Evolutionary conservation across 495 filamentous ascomycete species (phyloP), one percentile per base, ranked within the genome.

Genomic region (Penicillium daleae): DNA sequence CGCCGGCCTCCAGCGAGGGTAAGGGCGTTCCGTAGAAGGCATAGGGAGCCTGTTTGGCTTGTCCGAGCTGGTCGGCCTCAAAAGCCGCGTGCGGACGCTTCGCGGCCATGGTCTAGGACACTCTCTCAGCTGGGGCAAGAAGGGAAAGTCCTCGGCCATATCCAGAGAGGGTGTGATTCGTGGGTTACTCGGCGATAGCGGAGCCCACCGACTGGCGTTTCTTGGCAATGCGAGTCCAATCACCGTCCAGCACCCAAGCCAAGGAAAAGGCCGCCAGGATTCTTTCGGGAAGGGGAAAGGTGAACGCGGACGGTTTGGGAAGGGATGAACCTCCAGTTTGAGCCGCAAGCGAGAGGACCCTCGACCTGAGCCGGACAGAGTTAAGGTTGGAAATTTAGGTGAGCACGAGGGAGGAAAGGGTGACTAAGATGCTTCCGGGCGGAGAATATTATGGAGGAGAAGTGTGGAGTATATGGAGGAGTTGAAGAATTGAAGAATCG

Each of bases 21-120:
- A 98, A 85, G 10, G 93, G 86, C 9, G 92, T 97, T 60, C 94
- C 96, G 72, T 90, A 97, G 63, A 90, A 71, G 60, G 89, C 90
- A 72, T 87, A 97, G 1, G 92, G 89, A 5, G 92, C 89, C 75
- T 92, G 86, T 42, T 7, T 35, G 1, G 54, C 33, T 6, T 39
- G 54, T n/a, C 21, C 21, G 21, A 35, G 80, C 72, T 87, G 85
- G 65, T 95, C 91, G 65, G 89, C 84, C 77, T 96, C 93, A 75
- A 88, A 93, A 66, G 86, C 78, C 57, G 86, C 85, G 50, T 92
- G 88, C 59, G 87, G 85, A 71, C 95, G 83, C 83, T 98, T 98
- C 73, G 80, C 79, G 65, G 92, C 87, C 91, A 93, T 92, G 69
- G 57, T 73, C 65, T 27, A 42, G 24, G 31, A n/a, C 52, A 29